Conservation (phyloP, 1,284 basidiomycete genomes). For the Vanrija pseudolonga region DNA sequence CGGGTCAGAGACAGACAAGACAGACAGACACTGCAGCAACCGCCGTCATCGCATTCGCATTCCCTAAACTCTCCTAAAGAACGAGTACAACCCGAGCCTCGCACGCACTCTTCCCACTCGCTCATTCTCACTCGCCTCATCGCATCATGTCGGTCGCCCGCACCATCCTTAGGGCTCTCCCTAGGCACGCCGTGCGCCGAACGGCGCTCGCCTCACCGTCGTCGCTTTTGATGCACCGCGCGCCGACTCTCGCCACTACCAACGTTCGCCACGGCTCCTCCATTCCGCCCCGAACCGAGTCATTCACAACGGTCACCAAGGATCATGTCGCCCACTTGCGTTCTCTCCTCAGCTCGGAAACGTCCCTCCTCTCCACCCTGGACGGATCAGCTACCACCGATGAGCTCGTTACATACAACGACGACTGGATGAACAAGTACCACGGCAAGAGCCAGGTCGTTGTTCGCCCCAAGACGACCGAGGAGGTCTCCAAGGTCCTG, state of each 20-base stretch:
- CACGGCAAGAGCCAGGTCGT: conserved; percentile 77
- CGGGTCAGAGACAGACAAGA: no score
- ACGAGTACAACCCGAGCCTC: no score
- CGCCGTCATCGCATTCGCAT: no score
- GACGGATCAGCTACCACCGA: conserved; percentile 50
- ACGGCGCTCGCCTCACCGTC: not conserved
- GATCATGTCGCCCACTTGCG: conserved; percentile 53
- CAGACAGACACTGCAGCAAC: no score
- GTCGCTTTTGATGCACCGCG: not conserved
- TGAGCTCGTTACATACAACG: conserved; percentile 79
- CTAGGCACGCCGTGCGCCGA: conserved; percentile 3
- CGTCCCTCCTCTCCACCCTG: conserved; percentile 53
- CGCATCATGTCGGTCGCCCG: conserved; percentile 20
- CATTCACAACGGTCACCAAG: conserved; percentile 51
- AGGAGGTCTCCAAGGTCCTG: conserved; percentile 83
- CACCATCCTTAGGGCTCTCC: conserved; percentile 12
- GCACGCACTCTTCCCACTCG: not conserved
- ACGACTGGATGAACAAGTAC: conserved; percentile 98
- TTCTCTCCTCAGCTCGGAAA: conserved; percentile 49
- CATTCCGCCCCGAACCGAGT: conserved; percentile 36
- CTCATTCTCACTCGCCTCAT: no score
- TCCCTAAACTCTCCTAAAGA: not conserved
- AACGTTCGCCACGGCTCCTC: conserved; percentile 34
- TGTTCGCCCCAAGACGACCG: conserved; percentile 79
- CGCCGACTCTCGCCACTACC: not conserved